phyloP scores from a whole-genome alignment of 179 eudicot species.

The Gypsophila paniculata region DNA sequence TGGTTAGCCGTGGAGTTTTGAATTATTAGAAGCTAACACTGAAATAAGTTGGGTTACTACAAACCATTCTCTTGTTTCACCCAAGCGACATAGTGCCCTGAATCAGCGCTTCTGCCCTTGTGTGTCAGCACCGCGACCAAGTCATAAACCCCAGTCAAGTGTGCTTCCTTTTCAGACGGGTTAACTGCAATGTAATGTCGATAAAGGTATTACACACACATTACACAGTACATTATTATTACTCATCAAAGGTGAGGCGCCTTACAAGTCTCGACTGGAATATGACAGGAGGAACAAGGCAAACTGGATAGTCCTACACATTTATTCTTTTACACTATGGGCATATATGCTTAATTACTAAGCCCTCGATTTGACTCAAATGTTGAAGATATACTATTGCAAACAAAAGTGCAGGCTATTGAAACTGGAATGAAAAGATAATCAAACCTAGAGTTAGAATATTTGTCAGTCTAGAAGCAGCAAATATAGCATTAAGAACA shows the following conservation, averaged over 20 bases:
- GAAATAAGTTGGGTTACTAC: constrained; percentile 19
- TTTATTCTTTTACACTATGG: neutral
- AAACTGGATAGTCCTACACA: neutral
- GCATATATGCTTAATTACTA: too few relatives aligned
- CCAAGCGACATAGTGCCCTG: constrained; percentile 98
- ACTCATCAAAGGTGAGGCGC: neutral
- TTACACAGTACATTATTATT: neutral
- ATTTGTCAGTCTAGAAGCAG: too few relatives aligned
- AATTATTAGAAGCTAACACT: neutral
- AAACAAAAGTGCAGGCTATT: neutral
- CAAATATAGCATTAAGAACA: too few relatives aligned
- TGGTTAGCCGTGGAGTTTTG: neutral
- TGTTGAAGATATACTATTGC: neutral
- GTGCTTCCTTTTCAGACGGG: constrained; percentile 49
- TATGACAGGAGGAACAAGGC: too few relatives aligned
- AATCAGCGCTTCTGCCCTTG: constrained; percentile 99
- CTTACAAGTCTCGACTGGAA: too few relatives aligned
- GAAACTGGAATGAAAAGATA: neutral
- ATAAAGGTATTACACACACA: constrained; percentile 12
- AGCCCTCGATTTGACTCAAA: too few relatives aligned
- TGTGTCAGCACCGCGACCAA: constrained; percentile 89
- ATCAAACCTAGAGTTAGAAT: too few relatives aligned
- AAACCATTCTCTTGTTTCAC: constrained; percentile 93
- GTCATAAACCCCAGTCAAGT: constrained; percentile 82
- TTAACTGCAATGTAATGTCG: constrained; percentile 28